Evolutionary conservation across 306 rosid genomes (phyloP), one percentile per base, ranked within the genome.

Genomic region (Rubus idaeus): DNA sequence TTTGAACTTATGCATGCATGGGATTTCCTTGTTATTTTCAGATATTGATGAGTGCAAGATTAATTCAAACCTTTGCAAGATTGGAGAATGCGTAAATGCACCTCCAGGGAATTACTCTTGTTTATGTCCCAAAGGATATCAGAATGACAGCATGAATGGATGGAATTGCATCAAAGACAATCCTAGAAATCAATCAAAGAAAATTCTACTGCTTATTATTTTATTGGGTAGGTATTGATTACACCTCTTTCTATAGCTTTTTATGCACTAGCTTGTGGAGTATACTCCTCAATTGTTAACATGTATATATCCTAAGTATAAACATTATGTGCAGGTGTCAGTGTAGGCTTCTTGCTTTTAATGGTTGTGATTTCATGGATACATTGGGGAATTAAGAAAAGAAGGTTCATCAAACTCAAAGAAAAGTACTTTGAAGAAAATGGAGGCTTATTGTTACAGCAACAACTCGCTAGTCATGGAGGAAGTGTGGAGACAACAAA

Each of bases 31-130:
- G 5, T 51, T 51, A 40, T 20, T 64, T 12, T 75, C 78, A 73
- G 77, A 73, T 56, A 73, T 73, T 57, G 68, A 73, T 6, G 77
- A 73, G 41, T 73, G 68, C 68, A 57, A 40, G 35, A n/a, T 11
- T 11, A n/a, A 18, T 66, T 2, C 49, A 41, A 56, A 57, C 39
- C 14, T 3, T 26, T 35, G 77, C 46, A 9, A 13, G 7, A 0
- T 14, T 0, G 65, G 68, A 2, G 44, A 6, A 3, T 61, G 70
- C 58, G 4, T 16, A 5, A 75, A 75, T 18, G 4, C 3, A 47
- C 60, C 41, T 2, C n/a, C 55, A 14, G 71, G 78, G 20, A 75
- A n/a, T 21, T 75, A 26, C n/a, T 13, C 46, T 18, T 75, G 78
- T 26, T 4, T 2, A 14, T 75, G 78, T 47, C 30, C 35, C 10